phyloP scores from a whole-genome alignment of 345 rosid species.

The Gynandropsis gynandra region DNA sequence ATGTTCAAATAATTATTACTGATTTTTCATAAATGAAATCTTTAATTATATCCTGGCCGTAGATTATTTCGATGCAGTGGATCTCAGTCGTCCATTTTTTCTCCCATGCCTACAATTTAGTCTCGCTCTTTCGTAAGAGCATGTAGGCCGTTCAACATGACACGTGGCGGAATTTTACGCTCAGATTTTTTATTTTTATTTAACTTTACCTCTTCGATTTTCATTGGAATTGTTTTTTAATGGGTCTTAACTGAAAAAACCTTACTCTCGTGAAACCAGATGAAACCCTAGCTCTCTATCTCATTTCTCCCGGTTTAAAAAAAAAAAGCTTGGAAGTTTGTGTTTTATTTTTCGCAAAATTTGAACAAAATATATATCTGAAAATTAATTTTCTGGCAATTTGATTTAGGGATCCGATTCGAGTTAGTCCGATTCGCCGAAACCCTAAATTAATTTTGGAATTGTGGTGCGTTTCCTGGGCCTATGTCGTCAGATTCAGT shows the following conservation, averaged over 20 bases:
- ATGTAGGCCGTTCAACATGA: too few species aligned
- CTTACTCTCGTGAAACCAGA: constrained; percentile 44
- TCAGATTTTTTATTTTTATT: too few species aligned
- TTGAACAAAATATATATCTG: constrained; percentile 27
- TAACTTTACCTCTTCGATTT: too few species aligned
- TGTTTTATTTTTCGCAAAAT: constrained; percentile 20
- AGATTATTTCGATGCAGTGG: too few species aligned
- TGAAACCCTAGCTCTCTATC: constrained; percentile 56
- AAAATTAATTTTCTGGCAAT: constrained; percentile 22
- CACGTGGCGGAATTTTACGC: too few species aligned
- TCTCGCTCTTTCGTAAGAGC: too few species aligned
- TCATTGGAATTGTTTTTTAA: constrained; percentile 19
- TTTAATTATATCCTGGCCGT: too few species aligned
- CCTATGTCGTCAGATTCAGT: constrained; percentile 22
- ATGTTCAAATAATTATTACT: too few species aligned
- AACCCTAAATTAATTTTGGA: constrained; percentile 28
- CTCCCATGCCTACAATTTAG: too few species aligned
- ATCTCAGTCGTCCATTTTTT: too few species aligned
- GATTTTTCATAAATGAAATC: too few species aligned
- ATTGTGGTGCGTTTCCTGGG: constrained; percentile 27
- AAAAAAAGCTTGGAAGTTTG: constrained; percentile 3
- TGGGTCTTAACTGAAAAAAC: constrained; percentile 33
- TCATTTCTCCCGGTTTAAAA: constrained; percentile 39
- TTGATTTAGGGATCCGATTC: constrained; percentile 32
- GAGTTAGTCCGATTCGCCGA: constrained; percentile 32